Percentiles rank a stretch among this genome's conserved stretches.
Conservation (phyloP, 495 filamentous ascomycete species). For the Chaetomium fimeti region DNA sequence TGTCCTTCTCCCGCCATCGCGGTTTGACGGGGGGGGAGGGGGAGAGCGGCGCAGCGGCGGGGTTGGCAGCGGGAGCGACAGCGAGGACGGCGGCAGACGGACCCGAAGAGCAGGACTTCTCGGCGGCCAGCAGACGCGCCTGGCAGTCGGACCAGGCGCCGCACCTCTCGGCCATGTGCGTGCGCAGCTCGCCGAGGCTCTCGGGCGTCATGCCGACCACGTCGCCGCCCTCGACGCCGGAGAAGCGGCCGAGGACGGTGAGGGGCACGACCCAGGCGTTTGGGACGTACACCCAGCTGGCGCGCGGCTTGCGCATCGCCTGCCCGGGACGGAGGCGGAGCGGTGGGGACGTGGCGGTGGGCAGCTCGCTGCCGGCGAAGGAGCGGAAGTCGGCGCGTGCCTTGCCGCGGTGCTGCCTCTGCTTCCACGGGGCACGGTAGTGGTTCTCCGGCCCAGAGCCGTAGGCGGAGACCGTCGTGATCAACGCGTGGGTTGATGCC, state of each 20-base stretch:
- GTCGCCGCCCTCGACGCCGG: conserved; percentile 9
- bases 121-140: background rate
- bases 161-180: conserved; percentile 9
- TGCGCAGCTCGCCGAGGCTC: conserved; percentile 12
- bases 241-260: conserved; percentile 25
- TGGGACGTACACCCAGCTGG: conserved; percentile 37
- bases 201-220: background rate
- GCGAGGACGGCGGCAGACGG: background rate
- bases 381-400: conserved; percentile 27
- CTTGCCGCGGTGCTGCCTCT: conserved; percentile 19
- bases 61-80: background rate
- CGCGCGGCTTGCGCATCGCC: conserved; percentile 30
- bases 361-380: conserved; percentile 28
- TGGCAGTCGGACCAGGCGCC: background rate
- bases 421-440: conserved; percentile 35
- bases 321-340: conserved; percentile 25
- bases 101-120: background rate
- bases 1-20: too few species aligned
- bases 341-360: background rate
- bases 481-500: conserved; percentile 22
- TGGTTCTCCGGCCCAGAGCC: conserved; percentile 17
- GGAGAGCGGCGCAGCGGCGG: background rate
- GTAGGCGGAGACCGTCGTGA: conserved; percentile 37
- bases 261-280: conserved; percentile 28
- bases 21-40: background rate